These are phyloP conservation scores for Chondrus crispus DNA, from an alignment of 23 red algal species.

Conservation along the genomic window DNA sequence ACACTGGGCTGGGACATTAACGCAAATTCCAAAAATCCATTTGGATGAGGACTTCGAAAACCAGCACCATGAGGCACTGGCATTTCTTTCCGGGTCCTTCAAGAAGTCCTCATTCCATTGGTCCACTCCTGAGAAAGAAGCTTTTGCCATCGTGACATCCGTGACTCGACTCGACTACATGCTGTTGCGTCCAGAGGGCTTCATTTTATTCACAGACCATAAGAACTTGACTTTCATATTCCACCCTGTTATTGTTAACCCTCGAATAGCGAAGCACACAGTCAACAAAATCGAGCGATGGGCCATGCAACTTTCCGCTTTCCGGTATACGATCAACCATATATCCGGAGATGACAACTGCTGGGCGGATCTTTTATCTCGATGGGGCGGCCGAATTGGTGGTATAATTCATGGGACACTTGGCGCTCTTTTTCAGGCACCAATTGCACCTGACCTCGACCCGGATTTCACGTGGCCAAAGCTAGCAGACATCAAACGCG, in stretches of 20 bases:
- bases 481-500: background rate
- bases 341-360: conserved; percentile 17
- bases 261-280: background rate
- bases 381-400: background rate
- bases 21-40: background rate
- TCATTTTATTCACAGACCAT: conserved; percentile 5
- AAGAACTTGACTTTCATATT: conserved; percentile 12
- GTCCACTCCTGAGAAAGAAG: conserved; percentile 3
- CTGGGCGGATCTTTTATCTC: conserved; percentile 1
- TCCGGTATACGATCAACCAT: background rate
- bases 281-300: background rate
- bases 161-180: background rate
- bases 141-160: background rate
- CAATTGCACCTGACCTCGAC: background rate
- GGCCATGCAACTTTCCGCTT: background rate
- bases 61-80: background rate
- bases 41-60: background rate
- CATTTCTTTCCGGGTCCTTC: background rate
- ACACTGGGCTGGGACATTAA: background rate
- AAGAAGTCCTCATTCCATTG: background rate
- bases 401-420: background rate
- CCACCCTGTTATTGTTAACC: background rate
- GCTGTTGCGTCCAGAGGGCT: background rate
- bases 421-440: background rate
- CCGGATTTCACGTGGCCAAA: background rate